Conservation (phyloP, 2,329 filamentous ascomycete species). For the Hypomyces rosellus region DNA sequence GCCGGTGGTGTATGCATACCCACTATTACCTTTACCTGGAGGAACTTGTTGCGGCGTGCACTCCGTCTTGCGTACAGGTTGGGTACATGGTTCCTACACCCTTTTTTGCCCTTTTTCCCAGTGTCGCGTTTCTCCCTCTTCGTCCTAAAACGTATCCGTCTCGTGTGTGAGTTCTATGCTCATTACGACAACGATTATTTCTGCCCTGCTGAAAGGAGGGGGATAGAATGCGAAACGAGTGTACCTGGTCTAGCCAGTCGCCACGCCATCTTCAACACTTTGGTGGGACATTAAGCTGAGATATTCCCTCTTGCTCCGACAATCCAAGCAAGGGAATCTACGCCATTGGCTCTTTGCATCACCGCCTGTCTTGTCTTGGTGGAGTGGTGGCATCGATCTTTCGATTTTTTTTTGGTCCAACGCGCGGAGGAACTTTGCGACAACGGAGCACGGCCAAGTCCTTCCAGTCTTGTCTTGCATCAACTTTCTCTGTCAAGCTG, state of each 20-base stretch:
- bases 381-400: too few relatives aligned
- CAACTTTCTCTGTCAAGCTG: too few relatives aligned
- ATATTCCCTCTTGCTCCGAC: slow-evolving; percentile 6
- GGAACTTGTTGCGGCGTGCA: too few relatives aligned
- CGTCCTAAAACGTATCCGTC: too few relatives aligned
- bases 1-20: too few relatives aligned
- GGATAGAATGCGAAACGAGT: not conserved
- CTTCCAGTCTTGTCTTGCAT: too few relatives aligned
- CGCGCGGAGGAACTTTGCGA: too few relatives aligned
- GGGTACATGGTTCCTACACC: not conserved
- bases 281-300: slow-evolving; percentile 10
- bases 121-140: too few relatives aligned
- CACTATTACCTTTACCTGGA: too few relatives aligned
- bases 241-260: slow-evolving; percentile 3
- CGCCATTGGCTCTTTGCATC: slow-evolving; percentile 15
- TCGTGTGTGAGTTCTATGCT: not conserved
- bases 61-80: too few relatives aligned
- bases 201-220: not conserved
- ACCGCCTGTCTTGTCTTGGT: slow-evolving; percentile 7
- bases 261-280: slow-evolving; percentile 1
- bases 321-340: slow-evolving; percentile 11
- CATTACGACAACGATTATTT: not conserved
- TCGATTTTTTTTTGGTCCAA: too few relatives aligned
- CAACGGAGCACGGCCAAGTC: too few relatives aligned
- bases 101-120: not conserved